phyloP scores from a whole-genome alignment of 805 yeast species.

The Maudiozyma barnettii region DNA sequence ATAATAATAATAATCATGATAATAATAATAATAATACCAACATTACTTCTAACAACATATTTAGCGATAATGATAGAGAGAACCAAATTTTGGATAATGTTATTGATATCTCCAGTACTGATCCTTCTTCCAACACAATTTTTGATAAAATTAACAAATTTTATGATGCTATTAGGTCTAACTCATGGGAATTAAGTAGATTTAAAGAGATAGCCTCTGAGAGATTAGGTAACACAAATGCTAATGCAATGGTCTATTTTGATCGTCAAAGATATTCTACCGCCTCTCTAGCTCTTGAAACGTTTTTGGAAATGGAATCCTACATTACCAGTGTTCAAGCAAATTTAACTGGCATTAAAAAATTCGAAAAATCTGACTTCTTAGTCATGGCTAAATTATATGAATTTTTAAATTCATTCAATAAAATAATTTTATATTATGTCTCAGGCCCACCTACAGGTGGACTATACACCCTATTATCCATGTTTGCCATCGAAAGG shows the following conservation, averaged over 20 bases:
- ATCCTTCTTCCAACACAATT: slow-evolving; percentile 6
- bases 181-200: slow-evolving; percentile 14
- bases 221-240: neutral
- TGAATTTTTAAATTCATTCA: slow-evolving; percentile 5
- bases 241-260: slow-evolving; percentile 1
- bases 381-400: slow-evolving; percentile 3
- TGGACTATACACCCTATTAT: slow-evolving; percentile 7
- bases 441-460: slow-evolving; percentile 6
- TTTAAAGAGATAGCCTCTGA: slow-evolving; percentile 6
- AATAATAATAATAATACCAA: neutral
- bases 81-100: slow-evolving; percentile 4
- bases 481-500: slow-evolving; percentile 10
- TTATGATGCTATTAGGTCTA: slow-evolving; percentile 7
- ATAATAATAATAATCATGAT: neutral
- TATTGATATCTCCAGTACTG: slow-evolving; percentile 5
- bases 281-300: slow-evolving; percentile 7
- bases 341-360: slow-evolving; percentile 1
- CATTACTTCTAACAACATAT: neutral
- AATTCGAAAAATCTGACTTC: slow-evolving; percentile 8
- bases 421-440: slow-evolving; percentile 9
- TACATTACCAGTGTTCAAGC: slow-evolving; percentile 2
- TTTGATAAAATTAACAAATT: slow-evolving; percentile 9
- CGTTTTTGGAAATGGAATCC: slow-evolving; percentile 6
- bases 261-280: slow-evolving; percentile 11
- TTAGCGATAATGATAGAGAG: neutral